phyloP scores from a whole-genome alignment of 257 asterid genomes.

The Lantana camara region DNA sequence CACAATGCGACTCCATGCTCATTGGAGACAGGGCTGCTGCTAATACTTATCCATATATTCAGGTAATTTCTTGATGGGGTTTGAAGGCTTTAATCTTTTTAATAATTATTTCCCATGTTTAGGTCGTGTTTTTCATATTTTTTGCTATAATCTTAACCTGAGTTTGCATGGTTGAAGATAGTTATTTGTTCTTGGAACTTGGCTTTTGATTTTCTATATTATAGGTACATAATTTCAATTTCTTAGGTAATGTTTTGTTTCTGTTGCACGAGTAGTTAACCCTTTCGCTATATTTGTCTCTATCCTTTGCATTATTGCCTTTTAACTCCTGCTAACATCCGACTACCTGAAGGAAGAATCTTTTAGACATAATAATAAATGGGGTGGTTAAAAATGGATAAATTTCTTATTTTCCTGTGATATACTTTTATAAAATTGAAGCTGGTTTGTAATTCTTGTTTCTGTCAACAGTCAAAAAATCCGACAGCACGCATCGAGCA shows the following conservation, averaged over 20 bases:
- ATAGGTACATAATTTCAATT: not conserved
- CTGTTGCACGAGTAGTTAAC: not conserved
- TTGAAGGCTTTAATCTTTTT: not conserved
- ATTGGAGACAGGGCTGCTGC: slow-evolving; percentile 91
- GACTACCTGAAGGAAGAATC: not conserved
- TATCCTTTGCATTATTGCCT: not conserved
- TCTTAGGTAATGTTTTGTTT: not conserved
- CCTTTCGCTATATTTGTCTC: not conserved
- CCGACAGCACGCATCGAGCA: slow-evolving; percentile 75
- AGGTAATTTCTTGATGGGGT: slow-evolving; percentile 49
- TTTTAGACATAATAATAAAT: not conserved
- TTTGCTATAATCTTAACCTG: not conserved
- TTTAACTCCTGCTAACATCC: not conserved
- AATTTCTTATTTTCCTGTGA: not conserved
- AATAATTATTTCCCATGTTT: not conserved
- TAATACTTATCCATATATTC: slow-evolving; percentile 91
- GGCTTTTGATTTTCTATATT: not conserved
- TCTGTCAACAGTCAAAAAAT: slow-evolving; percentile 58
- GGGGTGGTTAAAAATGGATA: not conserved
- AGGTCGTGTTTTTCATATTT: not conserved
- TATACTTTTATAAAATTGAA: not conserved
- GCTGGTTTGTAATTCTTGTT: not conserved
- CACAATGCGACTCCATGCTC: slow-evolving; percentile 98
- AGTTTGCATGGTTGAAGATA: slow-evolving; percentile 2
- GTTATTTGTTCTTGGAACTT: not conserved